Evolutionary conservation across 2,329 filamentous ascomycete genomes (phyloP).

Genomic region (Fusarium kyushuense): DNA sequence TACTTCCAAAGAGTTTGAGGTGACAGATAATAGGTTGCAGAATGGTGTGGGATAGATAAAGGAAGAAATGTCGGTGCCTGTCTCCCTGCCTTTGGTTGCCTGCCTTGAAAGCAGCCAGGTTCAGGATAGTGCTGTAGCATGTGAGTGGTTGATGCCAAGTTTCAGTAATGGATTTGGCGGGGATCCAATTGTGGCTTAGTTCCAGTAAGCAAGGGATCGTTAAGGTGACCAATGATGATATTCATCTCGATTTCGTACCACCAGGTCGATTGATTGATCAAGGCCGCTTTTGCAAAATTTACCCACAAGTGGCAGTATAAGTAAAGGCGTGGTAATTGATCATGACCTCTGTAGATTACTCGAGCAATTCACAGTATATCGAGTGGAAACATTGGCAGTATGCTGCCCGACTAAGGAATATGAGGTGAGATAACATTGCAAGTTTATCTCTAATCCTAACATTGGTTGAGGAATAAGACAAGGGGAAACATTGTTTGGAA

Average conservation of each 20-base stretch:
- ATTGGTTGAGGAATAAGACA: neutral
- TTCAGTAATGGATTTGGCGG: slow-evolving; percentile 35
- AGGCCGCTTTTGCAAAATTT: neutral
- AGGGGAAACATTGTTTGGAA: neutral
- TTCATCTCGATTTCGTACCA: neutral
- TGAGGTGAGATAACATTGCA: neutral
- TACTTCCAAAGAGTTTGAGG: neutral
- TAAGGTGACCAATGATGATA: neutral
- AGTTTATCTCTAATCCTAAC: neutral
- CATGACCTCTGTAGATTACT: neutral
- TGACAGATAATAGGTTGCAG: neutral
- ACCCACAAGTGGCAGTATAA: neutral
- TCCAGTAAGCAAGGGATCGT: neutral
- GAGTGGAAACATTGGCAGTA: neutral
- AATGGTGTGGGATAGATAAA: slow-evolving; percentile 21
- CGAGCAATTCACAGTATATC: neutral
- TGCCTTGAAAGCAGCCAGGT: slow-evolving; percentile 31
- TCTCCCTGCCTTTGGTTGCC: slow-evolving; percentile 33
- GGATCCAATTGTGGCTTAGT: slow-evolving; percentile 28
- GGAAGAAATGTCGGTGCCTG: slow-evolving; percentile 42
- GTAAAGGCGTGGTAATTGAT: neutral
- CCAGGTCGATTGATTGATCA: neutral
- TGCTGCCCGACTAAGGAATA: neutral
- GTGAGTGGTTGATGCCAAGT: slow-evolving; percentile 41
- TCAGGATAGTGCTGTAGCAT: slow-evolving; percentile 31